These are phyloP conservation scores for Russula dissimulans DNA, from an alignment of 768 basidiomycete species.

Conservation along the genomic window DNA sequence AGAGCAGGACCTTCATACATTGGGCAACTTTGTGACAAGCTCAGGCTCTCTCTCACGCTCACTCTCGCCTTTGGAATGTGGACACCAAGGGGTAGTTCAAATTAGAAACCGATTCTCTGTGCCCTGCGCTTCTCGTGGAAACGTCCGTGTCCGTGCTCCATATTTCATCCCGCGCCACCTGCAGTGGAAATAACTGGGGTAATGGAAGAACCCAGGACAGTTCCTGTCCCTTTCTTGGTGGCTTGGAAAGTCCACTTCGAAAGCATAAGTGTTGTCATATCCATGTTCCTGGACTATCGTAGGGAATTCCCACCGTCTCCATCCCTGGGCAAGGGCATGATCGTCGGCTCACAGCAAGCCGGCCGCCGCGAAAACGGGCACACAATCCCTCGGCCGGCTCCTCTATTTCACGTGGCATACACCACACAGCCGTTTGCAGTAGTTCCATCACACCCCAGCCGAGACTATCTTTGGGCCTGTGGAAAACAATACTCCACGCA, in stretches of 20 bases:
- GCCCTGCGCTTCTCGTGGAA: no score
- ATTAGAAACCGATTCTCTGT: no score
- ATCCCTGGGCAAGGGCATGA: background rate
- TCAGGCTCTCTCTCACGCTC: no score
- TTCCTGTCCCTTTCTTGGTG: background rate
- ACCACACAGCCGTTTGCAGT: background rate
- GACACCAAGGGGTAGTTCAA: no score
- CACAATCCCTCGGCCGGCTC: no score
- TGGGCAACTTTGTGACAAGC: no score
- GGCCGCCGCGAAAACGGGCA: background rate
- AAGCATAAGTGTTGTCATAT: no score
- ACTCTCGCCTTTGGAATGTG: no score
- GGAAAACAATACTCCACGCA: no score
- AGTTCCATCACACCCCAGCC: background rate
- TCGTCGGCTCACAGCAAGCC: background rate
- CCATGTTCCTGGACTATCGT: background rate
- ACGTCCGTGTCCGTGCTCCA: background rate
- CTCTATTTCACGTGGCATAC: no score
- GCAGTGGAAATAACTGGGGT: background rate
- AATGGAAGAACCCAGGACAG: background rate
- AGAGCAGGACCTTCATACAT: no score
- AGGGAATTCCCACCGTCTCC: background rate
- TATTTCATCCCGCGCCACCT: background rate
- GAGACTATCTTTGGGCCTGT: no score
- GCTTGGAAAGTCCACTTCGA: background rate